Evolutionary conservation across 1,139 yeast species (phyloP).

Genomic region (Sugiyamaella neomexicana): DNA sequence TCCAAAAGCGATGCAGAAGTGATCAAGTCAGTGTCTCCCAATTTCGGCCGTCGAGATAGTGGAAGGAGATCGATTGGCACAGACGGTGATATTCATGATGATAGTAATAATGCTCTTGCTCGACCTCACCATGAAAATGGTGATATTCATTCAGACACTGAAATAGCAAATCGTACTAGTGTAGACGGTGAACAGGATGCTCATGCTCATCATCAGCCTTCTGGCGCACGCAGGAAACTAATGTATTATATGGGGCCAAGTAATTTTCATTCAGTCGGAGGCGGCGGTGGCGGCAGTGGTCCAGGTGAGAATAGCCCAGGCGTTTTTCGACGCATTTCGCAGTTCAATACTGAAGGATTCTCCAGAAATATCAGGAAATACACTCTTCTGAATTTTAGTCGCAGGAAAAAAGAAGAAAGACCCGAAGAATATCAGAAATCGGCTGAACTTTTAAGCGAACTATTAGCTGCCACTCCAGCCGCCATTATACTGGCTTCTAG

Average conservation of each 20-base stretch:
- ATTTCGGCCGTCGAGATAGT: conserved; percentile 9
- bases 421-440: conserved; percentile 50
- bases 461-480: conserved; percentile 76
- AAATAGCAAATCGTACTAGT: conserved; percentile 1
- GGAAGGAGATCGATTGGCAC: conserved; percentile 14
- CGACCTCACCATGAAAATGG: conserved; percentile 1
- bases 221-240: not conserved
- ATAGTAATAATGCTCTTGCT: not conserved
- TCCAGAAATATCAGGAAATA: conserved; percentile 36
- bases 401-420: conserved; percentile 33
- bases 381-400: conserved; percentile 31
- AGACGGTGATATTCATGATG: not conserved
- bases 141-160: conserved; percentile 26
- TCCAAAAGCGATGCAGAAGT: conserved; percentile 32
- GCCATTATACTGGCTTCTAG: conserved; percentile 74
- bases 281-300: conserved; percentile 3
- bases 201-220: not conserved
- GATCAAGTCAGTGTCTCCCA: conserved; percentile 17
- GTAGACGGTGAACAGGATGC: conserved; percentile 6
- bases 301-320: conserved; percentile 7
- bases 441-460: conserved; percentile 59
- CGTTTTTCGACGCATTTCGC: conserved; percentile 28
- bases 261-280: not conserved
- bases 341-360: conserved; percentile 29
- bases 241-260: conserved; percentile 1